phyloP scores from a whole-genome alignment of 106 monocot species.

The Allium sativum region DNA sequence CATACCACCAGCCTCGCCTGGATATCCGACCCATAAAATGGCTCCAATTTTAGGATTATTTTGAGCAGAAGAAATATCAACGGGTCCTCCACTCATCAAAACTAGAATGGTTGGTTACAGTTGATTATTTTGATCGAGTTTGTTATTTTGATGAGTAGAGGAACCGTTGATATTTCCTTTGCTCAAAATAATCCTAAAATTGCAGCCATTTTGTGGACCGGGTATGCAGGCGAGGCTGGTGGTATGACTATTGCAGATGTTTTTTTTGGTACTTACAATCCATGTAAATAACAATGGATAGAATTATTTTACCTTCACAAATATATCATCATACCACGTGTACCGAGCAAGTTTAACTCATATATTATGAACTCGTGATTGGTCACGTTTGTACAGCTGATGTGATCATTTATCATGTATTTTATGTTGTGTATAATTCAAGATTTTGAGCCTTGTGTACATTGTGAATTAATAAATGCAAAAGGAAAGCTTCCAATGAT shows the following conservation, averaged over 20 bases:
- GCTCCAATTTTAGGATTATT: conserved; percentile 39
- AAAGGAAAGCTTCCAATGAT: conserved; percentile 86
- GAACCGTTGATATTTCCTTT: conserved; percentile 64
- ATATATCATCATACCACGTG: too few species aligned
- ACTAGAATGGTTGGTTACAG: conserved; percentile 46
- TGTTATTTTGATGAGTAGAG: conserved; percentile 68
- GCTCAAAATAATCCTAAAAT: conserved; percentile 47
- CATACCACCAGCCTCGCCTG: conserved; percentile 63
- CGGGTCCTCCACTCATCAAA: conserved; percentile 57
- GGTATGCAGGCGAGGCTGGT: conserved; percentile 80
- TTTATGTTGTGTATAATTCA: too few species aligned
- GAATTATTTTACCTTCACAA: too few species aligned
- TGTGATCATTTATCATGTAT: too few species aligned
- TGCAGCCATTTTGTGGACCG: conserved; percentile 69
- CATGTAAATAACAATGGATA: conserved; percentile 22
- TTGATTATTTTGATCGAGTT: too few species aligned
- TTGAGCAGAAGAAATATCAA: conserved; percentile 66
- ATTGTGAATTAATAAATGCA: conserved; percentile 1
- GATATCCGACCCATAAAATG: conserved; percentile 89
- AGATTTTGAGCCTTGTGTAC: too few species aligned
- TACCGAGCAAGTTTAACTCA: too few species aligned
- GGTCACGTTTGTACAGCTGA: too few species aligned
- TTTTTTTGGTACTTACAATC: conserved; percentile 63
- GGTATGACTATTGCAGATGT: conserved; percentile 66
- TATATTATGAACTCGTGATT: too few species aligned